A percentile compares a stretch with the other conserved stretches of the same genome.
Conservation (phyloP, 768 basidiomycete genomes). For the Polyporus arcularius region DNA sequence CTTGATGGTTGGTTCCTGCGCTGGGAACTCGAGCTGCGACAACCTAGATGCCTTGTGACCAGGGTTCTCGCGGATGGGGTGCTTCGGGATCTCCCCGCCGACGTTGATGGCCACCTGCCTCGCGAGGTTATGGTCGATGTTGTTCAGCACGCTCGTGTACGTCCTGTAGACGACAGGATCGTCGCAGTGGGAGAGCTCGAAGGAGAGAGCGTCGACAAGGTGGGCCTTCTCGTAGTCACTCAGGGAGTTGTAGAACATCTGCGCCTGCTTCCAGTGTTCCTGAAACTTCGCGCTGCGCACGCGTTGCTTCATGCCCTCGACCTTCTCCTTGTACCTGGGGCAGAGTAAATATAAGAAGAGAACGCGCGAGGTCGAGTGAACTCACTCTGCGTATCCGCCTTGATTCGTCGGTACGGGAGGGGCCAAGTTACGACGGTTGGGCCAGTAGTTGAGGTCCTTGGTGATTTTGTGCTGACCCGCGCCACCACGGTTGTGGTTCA, state of each 20-base stretch:
- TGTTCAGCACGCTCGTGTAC: slow-evolving; percentile 67
- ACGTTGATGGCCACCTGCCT: slow-evolving; percentile 66
- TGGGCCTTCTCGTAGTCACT: slow-evolving; percentile 68
- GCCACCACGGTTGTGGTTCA: slow-evolving; percentile 71
- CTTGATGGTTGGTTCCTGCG: slow-evolving; percentile 58
- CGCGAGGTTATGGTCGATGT: slow-evolving; percentile 76
- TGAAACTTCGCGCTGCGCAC: slow-evolving; percentile 71
- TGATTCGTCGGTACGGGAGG: slow-evolving; percentile 47
- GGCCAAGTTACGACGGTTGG: slow-evolving; percentile 63
- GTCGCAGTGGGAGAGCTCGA: slow-evolving; percentile 85
- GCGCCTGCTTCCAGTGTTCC: slow-evolving; percentile 76
- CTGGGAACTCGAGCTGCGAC: slow-evolving; percentile 58
- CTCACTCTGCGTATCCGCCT: slow-evolving; percentile 63
- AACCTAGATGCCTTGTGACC: slow-evolving; percentile 56
- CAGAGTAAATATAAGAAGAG: neutral
- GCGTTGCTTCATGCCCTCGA: slow-evolving; percentile 59
- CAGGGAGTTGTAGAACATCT: slow-evolving; percentile 85
- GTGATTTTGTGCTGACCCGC: slow-evolving; percentile 55
- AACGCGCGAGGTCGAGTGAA: neutral
- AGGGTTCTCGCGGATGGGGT: slow-evolving; percentile 53
- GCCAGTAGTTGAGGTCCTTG: slow-evolving; percentile 78
- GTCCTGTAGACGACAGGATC: slow-evolving; percentile 69
- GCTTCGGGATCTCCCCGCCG: slow-evolving; percentile 56
- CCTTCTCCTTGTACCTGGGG: slow-evolving; percentile 48
- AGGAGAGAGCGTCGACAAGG: slow-evolving; percentile 67